These are phyloP conservation scores for Sarcodon sp. DNA, from an alignment of 768 basidiomycete species.

Conservation along the genomic window DNA sequence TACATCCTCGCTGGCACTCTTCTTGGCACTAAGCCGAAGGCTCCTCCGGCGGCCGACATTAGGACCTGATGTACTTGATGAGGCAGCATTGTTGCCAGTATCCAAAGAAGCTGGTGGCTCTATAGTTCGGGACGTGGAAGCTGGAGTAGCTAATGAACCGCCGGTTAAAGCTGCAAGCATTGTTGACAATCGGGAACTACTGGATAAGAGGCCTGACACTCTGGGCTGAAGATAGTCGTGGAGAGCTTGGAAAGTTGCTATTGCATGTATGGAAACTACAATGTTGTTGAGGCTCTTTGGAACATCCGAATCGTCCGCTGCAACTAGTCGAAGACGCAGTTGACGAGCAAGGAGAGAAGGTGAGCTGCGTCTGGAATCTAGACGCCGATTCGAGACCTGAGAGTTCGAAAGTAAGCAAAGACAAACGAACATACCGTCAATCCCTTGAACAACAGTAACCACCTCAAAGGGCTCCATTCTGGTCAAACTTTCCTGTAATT, in stretches of 20 bases:
- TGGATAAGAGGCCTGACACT: constrained; percentile 57
- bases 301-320: constrained; percentile 79
- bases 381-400: not conserved
- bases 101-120: constrained; percentile 15
- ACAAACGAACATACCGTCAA: constrained; percentile 48
- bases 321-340: constrained; percentile 79
- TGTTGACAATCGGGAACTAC: constrained; percentile 58
- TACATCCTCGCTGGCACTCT: constrained; percentile 12
- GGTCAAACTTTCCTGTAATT: constrained; percentile 90
- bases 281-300: constrained; percentile 82
- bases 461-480: constrained; percentile 95
- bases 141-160: constrained; percentile 60
- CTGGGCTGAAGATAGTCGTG: constrained; percentile 93
- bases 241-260: constrained; percentile 94
- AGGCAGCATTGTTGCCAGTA: constrained; percentile 2
- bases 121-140: constrained; percentile 23
- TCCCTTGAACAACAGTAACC: constrained; percentile 71
- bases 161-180: constrained; percentile 77
- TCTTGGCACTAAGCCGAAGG: constrained; percentile 70
- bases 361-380: constrained; percentile 85
- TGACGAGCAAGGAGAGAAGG: constrained; percentile 89
- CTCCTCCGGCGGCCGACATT: constrained; percentile 58
- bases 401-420: not conserved
- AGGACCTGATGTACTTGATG: constrained; percentile 15
- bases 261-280: constrained; percentile 95